These are phyloP conservation scores for Xylaria hypoxylon DNA, from an alignment of 2,329 filamentous ascomycete species.

Conservation along the genomic window DNA sequence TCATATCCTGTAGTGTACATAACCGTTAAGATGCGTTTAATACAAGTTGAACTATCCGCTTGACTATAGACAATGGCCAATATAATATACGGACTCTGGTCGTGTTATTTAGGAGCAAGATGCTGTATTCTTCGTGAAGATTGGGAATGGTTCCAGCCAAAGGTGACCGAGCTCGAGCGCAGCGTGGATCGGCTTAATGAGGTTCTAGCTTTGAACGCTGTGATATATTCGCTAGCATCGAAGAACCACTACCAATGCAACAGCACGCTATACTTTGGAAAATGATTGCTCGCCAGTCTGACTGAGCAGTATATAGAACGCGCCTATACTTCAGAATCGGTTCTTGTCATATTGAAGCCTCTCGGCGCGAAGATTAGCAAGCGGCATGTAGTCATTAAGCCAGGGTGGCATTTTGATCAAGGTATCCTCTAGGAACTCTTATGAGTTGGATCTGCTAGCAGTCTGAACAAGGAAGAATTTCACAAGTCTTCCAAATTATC, in stretches of 20 bases:
- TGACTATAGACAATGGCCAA: neutral
- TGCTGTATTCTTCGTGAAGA: no score
- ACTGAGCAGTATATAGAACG: no score
- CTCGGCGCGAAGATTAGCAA: neutral
- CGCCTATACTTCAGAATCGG: no score
- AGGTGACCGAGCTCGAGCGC: neutral
- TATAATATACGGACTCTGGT: neutral
- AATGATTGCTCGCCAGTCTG: no score
- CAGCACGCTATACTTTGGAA: neutral
- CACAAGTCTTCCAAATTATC: neutral
- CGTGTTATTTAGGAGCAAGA: neutral
- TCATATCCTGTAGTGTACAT: neutral
- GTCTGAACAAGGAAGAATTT: neutral
- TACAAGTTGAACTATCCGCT: neutral
- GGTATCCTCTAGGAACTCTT: neutral
- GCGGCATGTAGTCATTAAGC: neutral
- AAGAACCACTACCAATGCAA: neutral
- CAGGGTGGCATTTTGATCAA: neutral
- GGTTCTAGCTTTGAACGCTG: neutral
- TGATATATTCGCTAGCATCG: no score
- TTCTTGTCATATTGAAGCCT: neutral
- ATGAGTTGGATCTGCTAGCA: neutral
- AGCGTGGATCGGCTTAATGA: no score
- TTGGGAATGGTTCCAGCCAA: neutral
- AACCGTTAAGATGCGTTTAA: constrained; percentile 16